A percentile compares a stretch with the other conserved stretches of the same genome.
Evolutionary conservation across 768 basidiomycete species (phyloP).

Genomic region (Podaxis sp.): DNA sequence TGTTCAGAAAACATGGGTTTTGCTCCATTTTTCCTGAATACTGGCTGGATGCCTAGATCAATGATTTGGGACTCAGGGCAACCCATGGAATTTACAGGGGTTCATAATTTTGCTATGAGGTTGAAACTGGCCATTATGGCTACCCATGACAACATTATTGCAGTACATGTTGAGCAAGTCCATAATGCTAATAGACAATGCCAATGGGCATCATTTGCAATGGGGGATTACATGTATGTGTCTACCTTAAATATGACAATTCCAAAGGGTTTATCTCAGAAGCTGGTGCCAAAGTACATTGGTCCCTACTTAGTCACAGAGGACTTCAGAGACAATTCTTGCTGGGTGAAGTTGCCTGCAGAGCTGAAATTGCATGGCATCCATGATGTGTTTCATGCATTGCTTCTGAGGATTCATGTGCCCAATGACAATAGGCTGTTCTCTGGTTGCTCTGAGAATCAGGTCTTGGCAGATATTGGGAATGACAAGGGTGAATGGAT

Average conservation of each 20-base stretch:
- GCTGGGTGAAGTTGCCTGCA: background rate
- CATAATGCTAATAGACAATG: conserved; percentile 5
- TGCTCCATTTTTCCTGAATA: conserved; percentile 13
- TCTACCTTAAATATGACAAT: conserved; percentile 30
- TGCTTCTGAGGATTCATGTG: background rate
- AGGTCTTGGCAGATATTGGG: background rate
- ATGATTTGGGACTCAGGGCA: conserved; percentile 12
- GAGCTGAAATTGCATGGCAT: background rate
- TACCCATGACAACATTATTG: conserved; percentile 15
- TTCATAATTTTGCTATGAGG: conserved; percentile 3
- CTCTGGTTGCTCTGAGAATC: background rate
- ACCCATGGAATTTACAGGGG: conserved; percentile 8
- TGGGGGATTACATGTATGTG: conserved; percentile 11
- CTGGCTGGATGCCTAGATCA: conserved; percentile 7
- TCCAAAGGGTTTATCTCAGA: conserved; percentile 7
- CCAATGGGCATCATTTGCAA: conserved; percentile 4
- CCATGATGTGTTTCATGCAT: background rate
- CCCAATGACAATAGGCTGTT: background rate
- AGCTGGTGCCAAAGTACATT: conserved; percentile 14
- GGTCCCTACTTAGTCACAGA: conserved; percentile 12
- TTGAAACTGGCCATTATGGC: conserved; percentile 10
- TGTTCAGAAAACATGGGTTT: background rate
- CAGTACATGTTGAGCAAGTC: conserved; percentile 8
- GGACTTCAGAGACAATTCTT: conserved; percentile 7
- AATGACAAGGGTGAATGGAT: background rate